A percentile compares a stretch with the other conserved stretches of the same genome.
phyloP scores from a whole-genome alignment of 2,329 filamentous ascomycete species.

The Fusarium coicis region DNA sequence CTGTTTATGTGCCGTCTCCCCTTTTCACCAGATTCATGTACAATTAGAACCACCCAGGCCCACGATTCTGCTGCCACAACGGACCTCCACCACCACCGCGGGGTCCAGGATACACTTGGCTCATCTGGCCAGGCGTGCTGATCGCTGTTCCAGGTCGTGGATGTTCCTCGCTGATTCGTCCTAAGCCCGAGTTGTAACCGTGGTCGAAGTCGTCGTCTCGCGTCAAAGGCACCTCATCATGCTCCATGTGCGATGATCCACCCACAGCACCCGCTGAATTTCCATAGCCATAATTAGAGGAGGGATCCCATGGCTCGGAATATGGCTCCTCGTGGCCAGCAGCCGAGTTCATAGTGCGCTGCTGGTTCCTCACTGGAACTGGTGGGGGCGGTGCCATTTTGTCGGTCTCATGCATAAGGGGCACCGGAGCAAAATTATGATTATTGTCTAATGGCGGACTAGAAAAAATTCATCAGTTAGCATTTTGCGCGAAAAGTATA shows the following conservation, averaged over 20 bases:
- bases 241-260: slow-evolving; percentile 42
- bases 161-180: slow-evolving; percentile 50
- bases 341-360: slow-evolving; percentile 28
- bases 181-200: slow-evolving; percentile 55
- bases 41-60: slow-evolving; percentile 58
- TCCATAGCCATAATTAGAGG: slow-evolving; percentile 28
- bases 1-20: slow-evolving; percentile 5
- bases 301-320: slow-evolving; percentile 35
- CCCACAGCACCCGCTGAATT: slow-evolving; percentile 33
- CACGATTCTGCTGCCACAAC: slow-evolving; percentile 66
- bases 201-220: slow-evolving; percentile 58
- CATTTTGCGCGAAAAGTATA: background rate
- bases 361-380: slow-evolving; percentile 30
- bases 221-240: slow-evolving; percentile 54
- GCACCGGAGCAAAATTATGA: slow-evolving; percentile 45
- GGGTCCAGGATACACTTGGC: slow-evolving; percentile 37
- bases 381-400: slow-evolving; percentile 35
- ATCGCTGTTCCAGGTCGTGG: slow-evolving; percentile 37
- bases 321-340: slow-evolving; percentile 21
- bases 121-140: slow-evolving; percentile 32
- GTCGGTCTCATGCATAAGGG: slow-evolving; percentile 42
- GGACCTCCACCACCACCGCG: slow-evolving; percentile 51
- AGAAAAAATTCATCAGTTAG: slow-evolving; percentile 31
- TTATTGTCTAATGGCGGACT: slow-evolving; percentile 45
- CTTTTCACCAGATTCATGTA: slow-evolving; percentile 11